Percentiles rank a stretch among this genome's conserved stretches.
These are phyloP conservation scores for Petunia secreta DNA, from an alignment of 257 asterid species.

Conservation along the genomic window DNA sequence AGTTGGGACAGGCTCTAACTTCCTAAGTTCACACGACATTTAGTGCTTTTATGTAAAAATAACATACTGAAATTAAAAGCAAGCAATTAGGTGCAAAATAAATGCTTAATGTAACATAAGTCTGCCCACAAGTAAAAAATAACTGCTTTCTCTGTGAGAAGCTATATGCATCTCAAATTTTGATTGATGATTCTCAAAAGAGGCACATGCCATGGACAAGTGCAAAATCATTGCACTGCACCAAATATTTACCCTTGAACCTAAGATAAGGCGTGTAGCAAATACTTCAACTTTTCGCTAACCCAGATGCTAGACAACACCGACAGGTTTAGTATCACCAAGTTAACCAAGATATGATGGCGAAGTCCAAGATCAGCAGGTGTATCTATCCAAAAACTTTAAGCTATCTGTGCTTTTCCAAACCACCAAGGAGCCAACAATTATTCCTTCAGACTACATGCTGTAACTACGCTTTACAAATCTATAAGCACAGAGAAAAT, in stretches of 20 bases:
- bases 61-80: background rate
- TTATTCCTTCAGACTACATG: background rate
- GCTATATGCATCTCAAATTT: background rate
- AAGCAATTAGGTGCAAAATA: background rate
- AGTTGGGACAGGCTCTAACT: background rate
- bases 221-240: background rate
- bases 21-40: background rate
- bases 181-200: slow-evolving; percentile 6
- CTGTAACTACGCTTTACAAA: background rate
- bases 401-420: background rate
- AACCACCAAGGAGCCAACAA: background rate
- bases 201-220: slow-evolving; percentile 8
- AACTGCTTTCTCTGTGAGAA: too few species aligned
- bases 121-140: too few species aligned
- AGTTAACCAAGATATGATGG: background rate
- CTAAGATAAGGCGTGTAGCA: slow-evolving; percentile 8
- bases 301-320: slow-evolving; percentile 4
- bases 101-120: background rate
- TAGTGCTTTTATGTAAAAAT: background rate
- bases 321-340: background rate
- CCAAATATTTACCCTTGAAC: background rate
- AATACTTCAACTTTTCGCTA: background rate
- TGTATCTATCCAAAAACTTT: background rate
- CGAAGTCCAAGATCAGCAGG: background rate
- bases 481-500: background rate